Evolutionary conservation across 208 protist genomes (phyloP).

Genomic region (Porcisia deanei): DNA sequence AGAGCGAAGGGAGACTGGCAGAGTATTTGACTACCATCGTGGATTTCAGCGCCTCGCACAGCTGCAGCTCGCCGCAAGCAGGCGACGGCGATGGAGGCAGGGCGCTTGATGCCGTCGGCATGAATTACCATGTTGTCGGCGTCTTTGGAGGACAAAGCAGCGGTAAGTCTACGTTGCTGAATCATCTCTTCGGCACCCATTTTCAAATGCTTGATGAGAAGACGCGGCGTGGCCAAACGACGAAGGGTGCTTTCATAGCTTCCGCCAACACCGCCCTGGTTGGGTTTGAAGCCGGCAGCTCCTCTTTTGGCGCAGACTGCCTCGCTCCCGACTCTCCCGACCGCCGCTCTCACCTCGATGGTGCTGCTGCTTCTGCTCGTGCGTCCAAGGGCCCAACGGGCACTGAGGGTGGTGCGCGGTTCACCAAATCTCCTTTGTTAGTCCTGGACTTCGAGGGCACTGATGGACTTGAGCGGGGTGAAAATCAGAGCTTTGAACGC

Average conservation of each 20-base stretch:
- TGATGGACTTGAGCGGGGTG: constrained; percentile 95
- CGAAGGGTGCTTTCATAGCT: constrained; percentile 92
- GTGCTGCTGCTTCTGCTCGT: constrained; percentile 12
- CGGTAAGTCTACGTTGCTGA: constrained; percentile 98
- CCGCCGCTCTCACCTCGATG: constrained; percentile 19
- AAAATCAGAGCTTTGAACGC: constrained; percentile 96
- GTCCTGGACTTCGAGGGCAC: constrained; percentile 98
- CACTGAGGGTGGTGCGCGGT: background rate
- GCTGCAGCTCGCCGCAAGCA: background rate
- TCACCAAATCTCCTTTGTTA: constrained; percentile 54
- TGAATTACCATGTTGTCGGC: constrained; percentile 91
- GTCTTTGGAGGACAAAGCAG: constrained; percentile 97
- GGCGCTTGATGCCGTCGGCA: constrained; percentile 25
- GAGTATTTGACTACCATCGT: constrained; percentile 44
- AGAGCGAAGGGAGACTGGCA: constrained; percentile 46
- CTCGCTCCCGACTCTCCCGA: background rate
- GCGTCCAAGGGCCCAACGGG: background rate
- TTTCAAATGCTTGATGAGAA: constrained; percentile 95
- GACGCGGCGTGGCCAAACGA: constrained; percentile 93
- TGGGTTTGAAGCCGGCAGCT: constrained; percentile 20
- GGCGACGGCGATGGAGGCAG: background rate
- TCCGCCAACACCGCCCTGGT: constrained; percentile 32
- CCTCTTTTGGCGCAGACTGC: background rate
- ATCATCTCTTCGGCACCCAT: constrained; percentile 94
- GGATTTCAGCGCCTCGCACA: background rate